Conservation (phyloP, 108 stramenopile genomes). For the Skeletonema costatum region DNA sequence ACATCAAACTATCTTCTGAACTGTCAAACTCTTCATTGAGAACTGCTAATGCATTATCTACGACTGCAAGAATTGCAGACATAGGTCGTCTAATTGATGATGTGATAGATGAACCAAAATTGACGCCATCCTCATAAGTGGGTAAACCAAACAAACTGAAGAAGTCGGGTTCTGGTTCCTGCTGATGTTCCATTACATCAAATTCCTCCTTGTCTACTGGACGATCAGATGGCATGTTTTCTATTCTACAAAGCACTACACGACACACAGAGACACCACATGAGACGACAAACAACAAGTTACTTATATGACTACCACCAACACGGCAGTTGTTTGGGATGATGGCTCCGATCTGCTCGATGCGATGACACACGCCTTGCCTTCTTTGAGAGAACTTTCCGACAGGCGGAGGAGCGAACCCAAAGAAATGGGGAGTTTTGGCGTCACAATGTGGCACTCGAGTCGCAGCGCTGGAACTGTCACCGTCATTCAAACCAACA, state of each 20-base stretch:
- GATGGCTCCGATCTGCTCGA: too few species aligned
- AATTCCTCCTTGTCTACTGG: not conserved
- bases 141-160: not conserved
- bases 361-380: too few species aligned
- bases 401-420: too few species aligned
- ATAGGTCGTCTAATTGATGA: not conserved
- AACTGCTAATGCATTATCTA: constrained; percentile 23
- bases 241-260: not conserved
- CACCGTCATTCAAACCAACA: not conserved
- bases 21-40: constrained; percentile 30
- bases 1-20: not conserved
- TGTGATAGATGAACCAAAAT: not conserved
- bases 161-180: constrained; percentile 1
- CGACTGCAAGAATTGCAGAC: constrained; percentile 18
- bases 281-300: not conserved
- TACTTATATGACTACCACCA: not conserved
- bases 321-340: too few species aligned
- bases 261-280: not conserved
- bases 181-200: not conserved
- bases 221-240: not conserved
- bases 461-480: not conserved
- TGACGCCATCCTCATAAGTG: not conserved
- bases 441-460: not conserved
- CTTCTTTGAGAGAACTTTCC: too few species aligned
- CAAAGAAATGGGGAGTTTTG: too few species aligned